Evolutionary conservation across 2,329 filamentous ascomycete genomes (phyloP).

Genomic region (Fusarium nematophilum): DNA sequence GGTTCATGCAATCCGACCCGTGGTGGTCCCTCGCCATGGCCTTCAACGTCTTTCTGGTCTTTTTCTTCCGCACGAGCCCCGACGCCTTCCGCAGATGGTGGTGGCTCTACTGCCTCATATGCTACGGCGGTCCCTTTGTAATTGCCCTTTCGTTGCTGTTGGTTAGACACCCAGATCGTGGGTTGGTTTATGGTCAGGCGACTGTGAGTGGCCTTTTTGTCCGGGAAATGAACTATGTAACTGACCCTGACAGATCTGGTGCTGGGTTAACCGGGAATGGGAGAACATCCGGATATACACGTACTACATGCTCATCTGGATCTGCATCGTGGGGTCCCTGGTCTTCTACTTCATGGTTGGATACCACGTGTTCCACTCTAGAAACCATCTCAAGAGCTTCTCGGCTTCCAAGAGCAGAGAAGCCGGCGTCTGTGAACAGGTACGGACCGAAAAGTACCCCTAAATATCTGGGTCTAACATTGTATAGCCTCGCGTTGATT

Average conservation of each 20-base stretch:
- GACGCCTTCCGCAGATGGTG: conserved; percentile 78
- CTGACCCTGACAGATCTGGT: conserved; percentile 64
- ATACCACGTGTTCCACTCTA: conserved; percentile 68
- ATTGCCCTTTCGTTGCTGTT: conserved; percentile 75
- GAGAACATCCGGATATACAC: conserved; percentile 68
- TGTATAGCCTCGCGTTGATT: conserved; percentile 38
- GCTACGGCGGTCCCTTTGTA: conserved; percentile 77
- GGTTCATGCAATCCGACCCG: conserved; percentile 82
- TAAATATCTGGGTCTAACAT: neutral
- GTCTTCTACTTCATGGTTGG: conserved; percentile 68
- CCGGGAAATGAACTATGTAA: neutral
- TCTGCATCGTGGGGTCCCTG: conserved; percentile 66
- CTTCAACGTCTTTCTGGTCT: conserved; percentile 80
- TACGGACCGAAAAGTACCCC: conserved; percentile 36
- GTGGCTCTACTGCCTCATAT: conserved; percentile 76
- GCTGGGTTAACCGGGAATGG: conserved; percentile 68
- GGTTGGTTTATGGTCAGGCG: conserved; percentile 65
- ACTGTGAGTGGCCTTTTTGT: conserved; percentile 56
- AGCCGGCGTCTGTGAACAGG: conserved; percentile 47
- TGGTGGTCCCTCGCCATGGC: conserved; percentile 87
- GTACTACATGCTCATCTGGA: conserved; percentile 72
- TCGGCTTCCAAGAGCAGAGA: conserved; percentile 52
- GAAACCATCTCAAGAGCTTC: conserved; percentile 66
- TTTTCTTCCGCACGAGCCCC: conserved; percentile 69
- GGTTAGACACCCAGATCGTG: conserved; percentile 53